phyloP scores from a whole-genome alignment of 176 grass and related monocot species.

The Echinochloa phyllopogon region DNA sequence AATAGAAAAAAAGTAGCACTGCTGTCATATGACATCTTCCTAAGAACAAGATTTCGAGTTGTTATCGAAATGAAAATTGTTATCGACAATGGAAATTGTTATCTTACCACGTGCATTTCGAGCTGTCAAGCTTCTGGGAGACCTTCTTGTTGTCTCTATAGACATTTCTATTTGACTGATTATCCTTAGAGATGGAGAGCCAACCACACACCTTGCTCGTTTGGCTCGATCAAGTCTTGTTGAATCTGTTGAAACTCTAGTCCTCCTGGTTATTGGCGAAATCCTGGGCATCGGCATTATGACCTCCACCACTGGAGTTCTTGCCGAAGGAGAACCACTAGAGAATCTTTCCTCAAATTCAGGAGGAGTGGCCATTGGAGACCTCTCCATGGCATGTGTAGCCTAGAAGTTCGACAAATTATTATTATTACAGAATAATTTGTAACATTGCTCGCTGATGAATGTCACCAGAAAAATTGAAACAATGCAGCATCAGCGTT shows the following conservation, averaged over 20 bases:
- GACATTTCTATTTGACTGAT: neutral
- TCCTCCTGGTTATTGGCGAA: neutral
- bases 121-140: neutral
- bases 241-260: neutral
- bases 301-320: neutral
- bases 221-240: neutral
- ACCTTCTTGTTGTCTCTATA: neutral
- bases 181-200: neutral
- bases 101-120: neutral
- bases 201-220: neutral
- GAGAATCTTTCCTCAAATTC: neutral
- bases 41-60: neutral
- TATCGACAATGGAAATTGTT: neutral
- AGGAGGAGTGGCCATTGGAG: neutral
- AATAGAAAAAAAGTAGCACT: neutral
- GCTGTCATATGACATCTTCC: neutral
- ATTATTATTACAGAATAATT: too few relatives aligned
- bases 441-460: too few relatives aligned
- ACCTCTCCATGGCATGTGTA: neutral
- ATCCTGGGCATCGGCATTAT: neutral
- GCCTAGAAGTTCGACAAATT: neutral
- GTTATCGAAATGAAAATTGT: neutral
- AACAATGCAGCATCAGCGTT: too few relatives aligned
- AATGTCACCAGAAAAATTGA: too few relatives aligned
- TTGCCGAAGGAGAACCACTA: neutral